phyloP scores from a whole-genome alignment of 1,284 basidiomycete species.

The Cryptococcus sp. region DNA sequence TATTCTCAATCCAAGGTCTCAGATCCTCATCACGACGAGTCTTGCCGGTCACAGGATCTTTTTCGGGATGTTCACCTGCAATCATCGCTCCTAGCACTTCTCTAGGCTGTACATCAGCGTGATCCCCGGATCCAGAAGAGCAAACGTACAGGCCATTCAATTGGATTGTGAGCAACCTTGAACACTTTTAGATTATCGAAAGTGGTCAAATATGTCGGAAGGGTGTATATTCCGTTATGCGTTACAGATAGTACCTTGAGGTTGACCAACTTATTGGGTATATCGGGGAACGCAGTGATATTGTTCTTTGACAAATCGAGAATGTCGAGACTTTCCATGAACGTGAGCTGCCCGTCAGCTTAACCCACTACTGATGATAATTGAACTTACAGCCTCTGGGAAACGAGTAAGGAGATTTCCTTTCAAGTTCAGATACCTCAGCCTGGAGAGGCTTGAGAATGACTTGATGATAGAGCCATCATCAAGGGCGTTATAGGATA shows the following conservation, averaged over 20 bases:
- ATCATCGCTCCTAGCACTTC: constrained; percentile 38
- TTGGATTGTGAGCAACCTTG: constrained; percentile 83
- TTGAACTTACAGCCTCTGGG: constrained; percentile 75
- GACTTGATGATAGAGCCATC: constrained; percentile 64
- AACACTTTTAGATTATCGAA: constrained; percentile 74
- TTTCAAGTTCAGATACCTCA: constrained; percentile 91
- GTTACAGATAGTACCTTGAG: constrained; percentile 87
- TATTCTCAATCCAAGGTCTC: constrained; percentile 64
- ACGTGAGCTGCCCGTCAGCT: constrained; percentile 60
- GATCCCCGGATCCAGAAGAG: not conserved
- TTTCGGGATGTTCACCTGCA: constrained; percentile 10
- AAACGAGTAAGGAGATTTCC: constrained; percentile 80
- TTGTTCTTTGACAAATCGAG: constrained; percentile 93
- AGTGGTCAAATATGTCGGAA: constrained; percentile 73
- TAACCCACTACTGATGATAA: not conserved
- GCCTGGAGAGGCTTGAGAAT: constrained; percentile 68
- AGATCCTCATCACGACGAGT: constrained; percentile 54
- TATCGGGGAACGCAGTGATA: constrained; percentile 70
- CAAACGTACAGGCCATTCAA: constrained; percentile 72
- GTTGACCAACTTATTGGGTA: constrained; percentile 72
- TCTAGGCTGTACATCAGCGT: constrained; percentile 18
- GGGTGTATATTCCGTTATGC: constrained; percentile 72
- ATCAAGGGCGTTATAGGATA: constrained; percentile 78
- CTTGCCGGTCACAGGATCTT: constrained; percentile 16
- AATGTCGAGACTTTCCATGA: constrained; percentile 84